Percentiles rank a stretch among this genome's conserved stretches.
phyloP scores from a whole-genome alignment of 1,139 yeast genomes.

The Chernovozyma sophiae-reginae region DNA sequence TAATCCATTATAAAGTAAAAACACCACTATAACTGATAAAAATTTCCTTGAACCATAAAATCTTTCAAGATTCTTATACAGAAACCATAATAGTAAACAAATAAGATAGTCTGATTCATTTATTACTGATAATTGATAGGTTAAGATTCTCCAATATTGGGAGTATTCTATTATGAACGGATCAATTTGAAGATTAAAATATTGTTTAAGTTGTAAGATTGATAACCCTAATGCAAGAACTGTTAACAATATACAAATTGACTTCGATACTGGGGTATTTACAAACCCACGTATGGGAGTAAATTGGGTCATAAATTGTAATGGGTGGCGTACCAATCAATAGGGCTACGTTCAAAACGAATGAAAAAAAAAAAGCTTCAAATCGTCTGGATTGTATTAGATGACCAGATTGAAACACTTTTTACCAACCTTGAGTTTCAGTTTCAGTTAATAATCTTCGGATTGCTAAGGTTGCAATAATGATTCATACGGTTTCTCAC shows the following conservation, averaged over 20 bases:
- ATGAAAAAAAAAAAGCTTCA: no score
- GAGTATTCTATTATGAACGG: slow-evolving; percentile 59
- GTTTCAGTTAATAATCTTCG: no score
- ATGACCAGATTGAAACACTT: no score
- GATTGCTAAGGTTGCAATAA: no score
- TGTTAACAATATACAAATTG: slow-evolving; percentile 38
- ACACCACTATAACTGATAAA: slow-evolving; percentile 31
- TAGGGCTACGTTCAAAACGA: no score
- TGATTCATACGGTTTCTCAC: no score
- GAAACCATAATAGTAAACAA: slow-evolving; percentile 49
- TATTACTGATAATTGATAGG: slow-evolving; percentile 53
- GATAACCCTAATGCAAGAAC: slow-evolving; percentile 50
- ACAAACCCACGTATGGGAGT: slow-evolving; percentile 54
- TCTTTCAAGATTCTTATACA: slow-evolving; percentile 61
- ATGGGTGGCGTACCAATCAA: no score
- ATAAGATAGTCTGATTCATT: slow-evolving; percentile 67
- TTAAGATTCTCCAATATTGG: slow-evolving; percentile 64
- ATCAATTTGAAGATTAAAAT: slow-evolving; percentile 48
- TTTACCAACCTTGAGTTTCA: no score
- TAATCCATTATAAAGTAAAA: slow-evolving; percentile 33
- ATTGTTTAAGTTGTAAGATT: slow-evolving; percentile 52
- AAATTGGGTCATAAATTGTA: slow-evolving; percentile 31
- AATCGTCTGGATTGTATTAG: no score
- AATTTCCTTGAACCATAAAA: slow-evolving; percentile 60
- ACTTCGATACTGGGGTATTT: slow-evolving; percentile 54